Conservation (phyloP, 768 basidiomycete genomes). For the Hericium alpestre region DNA sequence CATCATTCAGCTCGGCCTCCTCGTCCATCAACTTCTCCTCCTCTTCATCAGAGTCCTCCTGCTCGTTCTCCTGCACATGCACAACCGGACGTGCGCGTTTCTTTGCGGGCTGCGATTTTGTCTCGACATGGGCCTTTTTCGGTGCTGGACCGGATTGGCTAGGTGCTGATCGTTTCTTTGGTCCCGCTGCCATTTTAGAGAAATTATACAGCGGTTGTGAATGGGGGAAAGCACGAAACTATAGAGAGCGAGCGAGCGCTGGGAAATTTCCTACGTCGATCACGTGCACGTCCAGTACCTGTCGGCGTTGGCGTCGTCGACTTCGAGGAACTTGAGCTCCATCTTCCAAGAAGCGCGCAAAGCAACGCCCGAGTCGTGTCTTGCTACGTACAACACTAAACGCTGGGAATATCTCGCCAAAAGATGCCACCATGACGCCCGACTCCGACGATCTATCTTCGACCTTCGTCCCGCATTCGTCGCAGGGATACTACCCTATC, state of each 20-base stretch:
- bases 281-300: too few relatives aligned
- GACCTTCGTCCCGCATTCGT: constrained; percentile 1
- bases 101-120: constrained; percentile 19
- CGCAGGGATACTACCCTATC: constrained; percentile 1
- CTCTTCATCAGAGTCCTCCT: constrained; percentile 27
- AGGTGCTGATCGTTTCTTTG: constrained; percentile 41
- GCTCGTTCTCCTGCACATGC: constrained; percentile 27
- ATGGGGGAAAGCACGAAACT: too few relatives aligned
- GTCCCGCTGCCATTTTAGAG: too few relatives aligned
- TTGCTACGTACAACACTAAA: not conserved
- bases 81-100: constrained; percentile 59
- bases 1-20: constrained; percentile 18
- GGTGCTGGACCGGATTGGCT: constrained; percentile 35
- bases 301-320: too few relatives aligned
- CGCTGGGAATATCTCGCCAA: not conserved
- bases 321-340: too few relatives aligned
- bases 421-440: constrained; percentile 1
- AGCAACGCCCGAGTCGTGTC: not conserved
- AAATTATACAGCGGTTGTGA: too few relatives aligned
- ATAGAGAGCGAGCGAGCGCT: too few relatives aligned
- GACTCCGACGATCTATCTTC: constrained; percentile 4
- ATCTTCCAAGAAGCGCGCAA: too few relatives aligned
- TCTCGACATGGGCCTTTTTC: constrained; percentile 46
- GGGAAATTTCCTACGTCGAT: too few relatives aligned
- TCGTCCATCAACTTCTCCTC: constrained; percentile 21